Base-by-base conservation (phyloP, 2,329 filamentous ascomycete genomes). In the Diplodia scrobiculata region DNA sequence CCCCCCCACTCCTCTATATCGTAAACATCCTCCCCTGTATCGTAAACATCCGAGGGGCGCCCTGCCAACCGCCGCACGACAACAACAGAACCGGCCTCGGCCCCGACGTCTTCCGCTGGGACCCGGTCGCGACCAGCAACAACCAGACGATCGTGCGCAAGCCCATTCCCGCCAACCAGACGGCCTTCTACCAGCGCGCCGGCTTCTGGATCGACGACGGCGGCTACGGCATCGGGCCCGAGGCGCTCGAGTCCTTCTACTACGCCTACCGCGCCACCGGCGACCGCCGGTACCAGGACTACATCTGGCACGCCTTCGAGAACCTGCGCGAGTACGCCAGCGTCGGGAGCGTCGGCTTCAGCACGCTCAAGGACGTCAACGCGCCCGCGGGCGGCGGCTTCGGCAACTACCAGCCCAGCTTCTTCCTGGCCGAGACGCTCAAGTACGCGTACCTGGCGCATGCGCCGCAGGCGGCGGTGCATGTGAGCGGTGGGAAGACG, bases 351-450 rank as follows among this genome's bases (percentile, higher is more conserved):
- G 87, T 84, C 27, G 92, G 90, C 6, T 95, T 87, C 77, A 85
- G 85, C 17, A 82, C 84, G 32, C 79, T 96, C 65, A 74, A 72
- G 0, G 77, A 96, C 74, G 90, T 96, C 53, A 91, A 90, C 70
- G 79, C 77, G 2, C 71, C 73, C 2, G 82, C 80, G 29, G 90
- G 90, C 9, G 89, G 89, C 0, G 77, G 78, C 0, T 87, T 84
- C 68, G 76, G 77, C 48, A 86, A 96, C 75, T 88, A 89, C 75
- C 90, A 93, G 82, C 91, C 96, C 78, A 93, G 89, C 72, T 96
- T 95, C 79, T 89, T 90, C 81, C 92, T 96, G 76, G 91, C 92
- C 0, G 92, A 96, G 80, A 90, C 93, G 69, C 75, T 96, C 75
- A 96, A 96, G 82, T 96, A 96, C 76, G 81, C 84, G 66, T 96